Conservation (phyloP, 441 rosid species). For the Euphorbia celastroides region DNA sequence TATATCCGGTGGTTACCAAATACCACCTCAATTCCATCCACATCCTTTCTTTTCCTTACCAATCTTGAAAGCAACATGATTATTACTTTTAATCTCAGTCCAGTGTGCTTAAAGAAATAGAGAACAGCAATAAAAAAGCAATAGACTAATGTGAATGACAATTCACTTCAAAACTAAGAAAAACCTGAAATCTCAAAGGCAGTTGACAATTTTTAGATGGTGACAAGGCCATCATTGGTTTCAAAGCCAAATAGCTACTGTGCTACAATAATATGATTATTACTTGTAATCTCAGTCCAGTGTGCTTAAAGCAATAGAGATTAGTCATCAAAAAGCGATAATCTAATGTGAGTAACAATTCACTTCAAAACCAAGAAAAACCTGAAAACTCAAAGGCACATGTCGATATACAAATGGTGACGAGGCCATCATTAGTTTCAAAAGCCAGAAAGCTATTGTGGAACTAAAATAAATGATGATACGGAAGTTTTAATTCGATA, state of each 20-base stretch:
- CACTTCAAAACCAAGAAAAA: conserved; percentile 17
- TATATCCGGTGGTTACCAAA: neutral
- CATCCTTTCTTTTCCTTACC: conserved; percentile 2
- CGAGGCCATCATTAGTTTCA: conserved; percentile 9
- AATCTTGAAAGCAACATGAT: conserved; percentile 8
- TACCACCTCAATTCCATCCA: neutral
- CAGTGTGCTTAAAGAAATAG: conserved; percentile 8
- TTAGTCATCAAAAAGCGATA: neutral
- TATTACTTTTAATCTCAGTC: neutral
- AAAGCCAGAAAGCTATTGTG: neutral
- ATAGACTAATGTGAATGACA: neutral
- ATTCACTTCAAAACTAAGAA: conserved; percentile 15
- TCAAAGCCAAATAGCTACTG: too few relatives aligned
- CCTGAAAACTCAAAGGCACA: conserved; percentile 1
- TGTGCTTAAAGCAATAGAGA: conserved; percentile 7
- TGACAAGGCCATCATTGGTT: too few relatives aligned
- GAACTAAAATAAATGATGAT: neutral
- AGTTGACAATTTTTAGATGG: neutral
- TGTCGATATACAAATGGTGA: neutral
- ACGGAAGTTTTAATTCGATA: neutral
- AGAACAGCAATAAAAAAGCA: neutral
- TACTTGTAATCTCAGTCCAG: neutral
- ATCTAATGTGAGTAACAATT: neutral
- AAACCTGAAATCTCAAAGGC: conserved; percentile 4
- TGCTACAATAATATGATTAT: too few relatives aligned